Percentiles rank a stretch among this genome's conserved stretches.
phyloP scores from a whole-genome alignment of 2,329 filamentous ascomycete species.

The Phaeosphaeria sp. region DNA sequence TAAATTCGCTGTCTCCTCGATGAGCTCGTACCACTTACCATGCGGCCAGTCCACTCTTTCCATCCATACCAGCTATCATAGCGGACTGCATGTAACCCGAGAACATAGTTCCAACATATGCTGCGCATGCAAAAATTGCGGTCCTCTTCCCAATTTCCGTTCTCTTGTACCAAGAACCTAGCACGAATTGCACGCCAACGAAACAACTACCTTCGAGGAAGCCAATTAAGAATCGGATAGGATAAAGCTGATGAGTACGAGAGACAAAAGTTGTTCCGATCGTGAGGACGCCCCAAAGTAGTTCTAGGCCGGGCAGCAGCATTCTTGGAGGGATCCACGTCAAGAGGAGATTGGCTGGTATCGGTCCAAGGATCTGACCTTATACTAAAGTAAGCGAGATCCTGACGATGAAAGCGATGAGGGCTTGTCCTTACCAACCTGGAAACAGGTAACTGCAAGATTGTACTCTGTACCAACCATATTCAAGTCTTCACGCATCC shows the following conservation, averaged over 20 bases:
- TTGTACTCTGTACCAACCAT: conserved; percentile 1
- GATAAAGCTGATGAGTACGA: conserved; percentile 15
- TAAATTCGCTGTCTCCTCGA: background rate
- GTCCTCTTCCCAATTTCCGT: conserved; percentile 21
- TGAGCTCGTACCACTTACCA: conserved; percentile 1
- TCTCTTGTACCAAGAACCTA: conserved; percentile 24
- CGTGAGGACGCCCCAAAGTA: conserved; percentile 17
- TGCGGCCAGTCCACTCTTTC: conserved; percentile 3
- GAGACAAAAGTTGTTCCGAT: conserved; percentile 16
- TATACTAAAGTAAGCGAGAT: background rate
- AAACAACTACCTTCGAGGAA: conserved; percentile 15
- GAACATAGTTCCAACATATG: conserved; percentile 21
- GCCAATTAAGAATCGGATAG: conserved; percentile 19
- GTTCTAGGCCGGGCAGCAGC: conserved; percentile 15
- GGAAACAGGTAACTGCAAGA: conserved; percentile 9
- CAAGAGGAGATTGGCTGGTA: conserved; percentile 16
- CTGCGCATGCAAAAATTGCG: conserved; percentile 19
- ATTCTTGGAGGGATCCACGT: conserved; percentile 16
- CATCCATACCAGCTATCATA: conserved; percentile 11
- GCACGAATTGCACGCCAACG: conserved; percentile 16
- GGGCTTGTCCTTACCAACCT: conserved; percentile 47
- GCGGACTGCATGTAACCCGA: conserved; percentile 19
- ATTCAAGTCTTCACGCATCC: conserved; percentile 15
- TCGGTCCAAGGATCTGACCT: conserved; percentile 13
- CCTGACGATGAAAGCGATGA: conserved; percentile 38